These are phyloP conservation scores for Harringtonia aguacate DNA, from an alignment of 2,329 filamentous ascomycete genomes.

Conservation along the genomic window DNA sequence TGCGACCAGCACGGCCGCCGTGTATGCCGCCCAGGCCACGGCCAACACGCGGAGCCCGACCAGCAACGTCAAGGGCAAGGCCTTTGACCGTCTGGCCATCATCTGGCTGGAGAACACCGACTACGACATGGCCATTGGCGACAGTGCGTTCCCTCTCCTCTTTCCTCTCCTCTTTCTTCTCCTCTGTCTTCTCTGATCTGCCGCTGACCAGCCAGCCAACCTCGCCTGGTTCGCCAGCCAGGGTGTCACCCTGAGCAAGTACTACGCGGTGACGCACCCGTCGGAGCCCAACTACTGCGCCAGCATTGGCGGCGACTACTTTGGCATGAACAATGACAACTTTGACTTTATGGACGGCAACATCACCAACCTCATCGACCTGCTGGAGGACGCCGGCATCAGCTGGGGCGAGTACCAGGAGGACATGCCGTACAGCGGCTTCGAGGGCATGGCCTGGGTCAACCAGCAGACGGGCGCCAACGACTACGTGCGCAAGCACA, in stretches of 20 bases:
- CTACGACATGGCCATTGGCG: constrained; percentile 51
- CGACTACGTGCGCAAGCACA: constrained; percentile 78
- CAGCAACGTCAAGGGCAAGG: constrained; percentile 56
- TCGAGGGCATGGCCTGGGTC: constrained; percentile 50
- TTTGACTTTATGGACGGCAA: constrained; percentile 49
- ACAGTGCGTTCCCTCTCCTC: constrained; percentile 35
- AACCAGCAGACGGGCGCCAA: constrained; percentile 58
- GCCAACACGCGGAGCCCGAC: constrained; percentile 50
- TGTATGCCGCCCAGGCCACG: constrained; percentile 47
- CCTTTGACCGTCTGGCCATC: constrained; percentile 60
- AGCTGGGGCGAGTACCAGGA: constrained; percentile 68
- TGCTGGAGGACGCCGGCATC: constrained; percentile 54
- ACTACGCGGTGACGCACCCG: constrained; percentile 57
- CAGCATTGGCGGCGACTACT: constrained; percentile 58
- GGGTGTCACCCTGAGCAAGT: constrained; percentile 51
- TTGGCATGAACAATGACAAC: constrained; percentile 60
- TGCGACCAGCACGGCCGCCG: constrained; percentile 37
- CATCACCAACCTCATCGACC: constrained; percentile 56
- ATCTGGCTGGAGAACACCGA: constrained; percentile 74
- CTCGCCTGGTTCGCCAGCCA: constrained; percentile 45
- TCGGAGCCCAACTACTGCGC: constrained; percentile 70
- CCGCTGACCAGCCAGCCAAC: constrained; percentile 25
- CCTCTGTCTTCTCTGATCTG: neutral
- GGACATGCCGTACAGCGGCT: constrained; percentile 66
- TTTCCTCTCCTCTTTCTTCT: neutral